Conservation (phyloP, 1,284 basidiomycete genomes). For the Hymenochaete sp. region DNA sequence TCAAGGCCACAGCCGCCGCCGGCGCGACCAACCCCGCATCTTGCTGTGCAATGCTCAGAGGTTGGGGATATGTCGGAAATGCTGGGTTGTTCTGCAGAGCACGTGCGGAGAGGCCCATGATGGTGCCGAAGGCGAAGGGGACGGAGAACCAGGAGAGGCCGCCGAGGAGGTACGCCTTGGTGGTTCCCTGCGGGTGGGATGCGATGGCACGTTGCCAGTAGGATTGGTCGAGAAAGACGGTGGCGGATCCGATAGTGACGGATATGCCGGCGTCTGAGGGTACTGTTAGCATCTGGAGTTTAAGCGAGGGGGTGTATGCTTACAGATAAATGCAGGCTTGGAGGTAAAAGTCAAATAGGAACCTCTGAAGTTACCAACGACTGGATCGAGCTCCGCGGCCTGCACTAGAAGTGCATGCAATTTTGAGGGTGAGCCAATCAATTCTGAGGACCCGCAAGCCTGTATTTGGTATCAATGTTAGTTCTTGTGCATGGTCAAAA, state of each 20-base stretch:
- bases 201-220: slow-evolving; percentile 26
- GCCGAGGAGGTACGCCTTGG: slow-evolving; percentile 37
- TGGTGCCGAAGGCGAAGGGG: slow-evolving; percentile 50
- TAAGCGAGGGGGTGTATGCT: not conserved
- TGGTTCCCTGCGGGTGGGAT: slow-evolving; percentile 20
- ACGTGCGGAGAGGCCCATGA: slow-evolving; percentile 47
- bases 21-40: slow-evolving; percentile 47
- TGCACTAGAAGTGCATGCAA: slow-evolving; percentile 54
- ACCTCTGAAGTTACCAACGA: slow-evolving; percentile 57
- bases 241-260: slow-evolving; percentile 11
- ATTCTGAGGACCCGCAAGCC: slow-evolving; percentile 41
- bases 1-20: slow-evolving; percentile 41
- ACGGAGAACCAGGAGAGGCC: slow-evolving; percentile 57
- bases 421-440: slow-evolving; percentile 47
- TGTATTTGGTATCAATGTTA: not conserved
- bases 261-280: slow-evolving; percentile 14
- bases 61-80: slow-evolving; percentile 46
- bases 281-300: not conserved
- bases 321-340: slow-evolving; percentile 46
- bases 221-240: slow-evolving; percentile 30
- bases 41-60: slow-evolving; percentile 38
- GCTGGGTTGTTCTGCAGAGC: slow-evolving; percentile 39
- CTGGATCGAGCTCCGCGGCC: slow-evolving; percentile 40
- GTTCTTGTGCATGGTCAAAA: not conserved
- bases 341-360: slow-evolving; percentile 66